Base-by-base conservation (phyloP, 148 eudicot genomes). In the Oxyria digyna region DNA sequence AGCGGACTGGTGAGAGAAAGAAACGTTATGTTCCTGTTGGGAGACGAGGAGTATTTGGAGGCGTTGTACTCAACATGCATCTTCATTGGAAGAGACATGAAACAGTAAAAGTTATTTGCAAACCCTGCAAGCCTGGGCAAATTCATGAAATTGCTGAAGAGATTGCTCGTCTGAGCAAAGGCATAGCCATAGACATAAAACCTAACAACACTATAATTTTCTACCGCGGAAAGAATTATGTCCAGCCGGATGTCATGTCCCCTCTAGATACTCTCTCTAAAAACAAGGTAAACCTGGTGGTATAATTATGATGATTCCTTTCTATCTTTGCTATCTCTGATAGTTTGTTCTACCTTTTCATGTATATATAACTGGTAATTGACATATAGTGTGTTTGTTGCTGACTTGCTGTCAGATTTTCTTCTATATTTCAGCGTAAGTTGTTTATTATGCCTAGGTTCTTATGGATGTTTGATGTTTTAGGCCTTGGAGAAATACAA, bases 31-130 rank as follows among this genome's bases (percentile, higher is more conserved):
- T 94, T 72, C 97, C 93, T 29, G 93, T 94, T 43, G 97, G 99
- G 65, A 87, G 99, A 72, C 79, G 99, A 73, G 99, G 99, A 69
- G 97, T 94, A 73, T 94, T 90, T 82, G 99, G 99, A 73, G 97
- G 97, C 38, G 97, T 94, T 78, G 97, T 94, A 65, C 96, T 94
- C 27, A 94, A 94, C 75, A 90, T 94, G 99, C 99, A 94, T 84
- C 88, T 88, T 49, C 99, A 94, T 54, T 94, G 99, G 99, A 94
- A 94, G 80, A 88, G 74, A 31, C 96, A 91, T 54, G 99, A 94
- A 85, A 90, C 99, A 0, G 96, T 94, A 11, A 94, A 90, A 80
- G 99, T 94, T 66, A 80, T 87, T 71, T 90, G 99, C 84, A 94
- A 69, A 74, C 96, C 97, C 62, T 94, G 97, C 74, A 87, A 79